Conservation (phyloP, 768 basidiomycete genomes). For the Lactarius pseudohatsudake region DNA sequence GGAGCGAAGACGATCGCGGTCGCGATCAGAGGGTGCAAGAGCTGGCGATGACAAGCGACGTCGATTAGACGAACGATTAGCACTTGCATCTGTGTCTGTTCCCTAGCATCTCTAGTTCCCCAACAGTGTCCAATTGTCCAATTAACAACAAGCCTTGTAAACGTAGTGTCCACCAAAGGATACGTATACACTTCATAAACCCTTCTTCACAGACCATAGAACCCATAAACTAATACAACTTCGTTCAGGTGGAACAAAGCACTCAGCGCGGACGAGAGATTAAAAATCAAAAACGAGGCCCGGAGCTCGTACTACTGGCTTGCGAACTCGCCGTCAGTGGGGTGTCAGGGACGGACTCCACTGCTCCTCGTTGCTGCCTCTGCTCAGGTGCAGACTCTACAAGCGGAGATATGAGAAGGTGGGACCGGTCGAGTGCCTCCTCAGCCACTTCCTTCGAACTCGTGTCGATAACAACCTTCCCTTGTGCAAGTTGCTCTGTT, state of each 20-base stretch:
- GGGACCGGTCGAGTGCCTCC: not conserved
- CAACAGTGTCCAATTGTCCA: not conserved
- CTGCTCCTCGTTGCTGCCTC: not conserved
- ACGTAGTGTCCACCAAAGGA: not conserved
- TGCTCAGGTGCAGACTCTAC: not conserved
- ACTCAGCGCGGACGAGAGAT: not conserved
- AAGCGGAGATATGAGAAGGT: not conserved
- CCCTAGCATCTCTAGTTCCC: not conserved
- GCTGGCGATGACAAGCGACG: constrained; percentile 34
- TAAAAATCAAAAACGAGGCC: not conserved
- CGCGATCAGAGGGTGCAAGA: constrained; percentile 33
- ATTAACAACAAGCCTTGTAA: not conserved
- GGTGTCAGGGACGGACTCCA: constrained; percentile 17
- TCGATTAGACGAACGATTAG: constrained; percentile 19
- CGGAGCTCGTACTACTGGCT: not conserved
- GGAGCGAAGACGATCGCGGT: constrained; percentile 29
- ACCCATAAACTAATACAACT: not conserved
- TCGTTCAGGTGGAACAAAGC: not conserved
- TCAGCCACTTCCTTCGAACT: not conserved
- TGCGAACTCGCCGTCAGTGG: constrained; percentile 19
- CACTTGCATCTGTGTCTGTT: not conserved
- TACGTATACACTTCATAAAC: not conserved
- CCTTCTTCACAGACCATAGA: constrained; percentile 1
- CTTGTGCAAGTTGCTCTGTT: not conserved
- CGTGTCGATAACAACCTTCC: not conserved